phyloP scores from a whole-genome alignment of 2,329 filamentous ascomycete genomes.

The Seiridium cupressi region DNA sequence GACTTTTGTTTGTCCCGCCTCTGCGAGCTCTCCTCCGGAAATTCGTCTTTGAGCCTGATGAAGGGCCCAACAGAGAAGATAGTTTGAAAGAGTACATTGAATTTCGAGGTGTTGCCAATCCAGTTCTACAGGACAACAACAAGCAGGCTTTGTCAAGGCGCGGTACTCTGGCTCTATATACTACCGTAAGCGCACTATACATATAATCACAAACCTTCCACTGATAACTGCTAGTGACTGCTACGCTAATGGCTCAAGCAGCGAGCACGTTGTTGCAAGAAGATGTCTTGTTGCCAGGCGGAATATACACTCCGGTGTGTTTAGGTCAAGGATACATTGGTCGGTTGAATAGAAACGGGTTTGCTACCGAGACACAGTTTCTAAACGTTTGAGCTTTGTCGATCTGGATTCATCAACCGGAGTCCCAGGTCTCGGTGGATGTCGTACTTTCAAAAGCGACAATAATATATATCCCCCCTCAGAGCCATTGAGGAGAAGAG shows the following conservation, averaged over 20 bases:
- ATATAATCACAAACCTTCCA: neutral
- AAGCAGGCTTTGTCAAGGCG: constrained; percentile 55
- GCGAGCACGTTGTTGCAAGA: constrained; percentile 66
- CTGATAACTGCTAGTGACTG: constrained; percentile 53
- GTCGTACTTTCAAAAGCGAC: no score
- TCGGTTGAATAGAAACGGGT: constrained; percentile 57
- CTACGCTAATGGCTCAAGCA: constrained; percentile 59
- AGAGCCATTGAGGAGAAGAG: no score
- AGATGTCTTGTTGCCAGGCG: constrained; percentile 58
- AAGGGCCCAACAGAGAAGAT: constrained; percentile 51
- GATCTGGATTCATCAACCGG: no score
- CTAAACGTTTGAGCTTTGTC: constrained; percentile 22
- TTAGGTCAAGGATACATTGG: constrained; percentile 68
- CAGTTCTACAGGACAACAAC: constrained; percentile 41
- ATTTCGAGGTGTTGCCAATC: constrained; percentile 62
- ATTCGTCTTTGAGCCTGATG: constrained; percentile 51
- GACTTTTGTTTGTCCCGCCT: constrained; percentile 39
- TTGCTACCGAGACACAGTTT: constrained; percentile 59
- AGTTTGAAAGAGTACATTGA: constrained; percentile 59
- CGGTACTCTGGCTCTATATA: constrained; percentile 63
- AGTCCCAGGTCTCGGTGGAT: no score
- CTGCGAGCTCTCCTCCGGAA: constrained; percentile 42
- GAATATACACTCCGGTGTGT: constrained; percentile 70
- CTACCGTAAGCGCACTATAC: constrained; percentile 43
- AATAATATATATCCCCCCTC: no score